Base-by-base conservation (phyloP, 148 eudicot species). In the Polygonum aviculare region DNA sequence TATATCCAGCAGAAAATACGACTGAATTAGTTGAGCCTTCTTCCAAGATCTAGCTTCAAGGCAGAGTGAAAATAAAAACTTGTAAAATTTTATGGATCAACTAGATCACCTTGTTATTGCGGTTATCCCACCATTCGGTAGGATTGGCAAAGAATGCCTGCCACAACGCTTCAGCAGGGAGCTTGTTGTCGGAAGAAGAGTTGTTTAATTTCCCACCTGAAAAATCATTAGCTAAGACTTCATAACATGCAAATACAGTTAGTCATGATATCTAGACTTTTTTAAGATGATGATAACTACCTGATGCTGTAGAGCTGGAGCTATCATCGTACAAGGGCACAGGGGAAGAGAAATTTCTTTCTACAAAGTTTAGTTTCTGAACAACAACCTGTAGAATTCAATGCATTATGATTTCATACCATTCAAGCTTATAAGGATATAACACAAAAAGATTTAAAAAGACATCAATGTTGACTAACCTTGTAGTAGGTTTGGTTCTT, bases 121-220 rank as follows among this genome's bases (percentile, higher is more conserved):
- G 82, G 79, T 95, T 93, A 77, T 95, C 99, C 99, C 97, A 95
- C 99, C 99, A 93, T 52, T 92, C 97, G n/a, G 78, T 69, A 59
- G 99, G 99, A 85, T 89, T 93, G 60, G 94, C 97, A 82, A 95
- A 95, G 80, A 87, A 95, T 12, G 96, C 94, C 83, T 93, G 99
- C 99, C 97, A 95, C 26, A 95, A 91, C 73, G 93, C 94, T 83
- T 89, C 90, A 7, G 63, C 57, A 38, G 99, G 85, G 65, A 83
- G 84, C 62, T 86, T 87, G 75, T 33, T 78, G 77, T 79, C 85
- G 78, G 79, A 78, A 67, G 84, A 77, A 51, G 85, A 74, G 72
- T 80, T 81, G 72, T 62, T 79, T 57, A 74, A 75, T 70, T 80
- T 90, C 67, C 75, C 84, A 75, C 80, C 96, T 90, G 83, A 77